Base-by-base conservation (phyloP, 2,329 filamentous ascomycete genomes). In the Cladosporium cucumerinum region DNA sequence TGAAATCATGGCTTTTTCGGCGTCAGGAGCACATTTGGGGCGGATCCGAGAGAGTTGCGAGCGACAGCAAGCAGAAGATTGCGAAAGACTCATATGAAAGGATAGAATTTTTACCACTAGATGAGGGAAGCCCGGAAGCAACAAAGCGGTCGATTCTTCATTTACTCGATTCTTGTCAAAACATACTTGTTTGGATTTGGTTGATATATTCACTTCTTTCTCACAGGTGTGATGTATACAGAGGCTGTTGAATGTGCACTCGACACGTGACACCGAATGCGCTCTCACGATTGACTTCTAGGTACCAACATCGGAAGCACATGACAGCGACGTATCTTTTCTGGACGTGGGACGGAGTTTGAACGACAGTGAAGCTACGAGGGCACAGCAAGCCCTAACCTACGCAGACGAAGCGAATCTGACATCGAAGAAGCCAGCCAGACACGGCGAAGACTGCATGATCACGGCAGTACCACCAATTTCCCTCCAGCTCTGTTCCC, bases 401-500 rank as follows among this genome's bases (percentile, higher is more conserved):
- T 21, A 16, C 39, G n/a, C 39, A 46, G 39, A 23, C n/a, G 32
- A 11, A 21, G 11, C 39, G 39, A 46, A 21, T 11, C 3, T 46
- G 39, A 46, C 39, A 46, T 39, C 1, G 36, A 43, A 43, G n/a
- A 43, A 43, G 39, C 39, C 8, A 46, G n/a, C 39, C 39, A 21
- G 18, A 39, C 16, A n/a, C 36, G 6, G 5, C 36, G 16, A 39
- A n/a, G 5, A 34, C 11, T 16, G 12, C 14, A 5, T 6, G 8
- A 30, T 39, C 46, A 76, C 54, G 69, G 72, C 32, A 77, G 46
- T 12, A 82, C 73, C 3, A 82, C 80, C 57, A 82, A 78, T 67
- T 82, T 82, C 12, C 80, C 81, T 12, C 76, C 76, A 0, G 78
- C 80, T 43, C 70, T 73, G 66, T 80, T 80, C 54, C 75, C 73